These are phyloP conservation scores for Fusarium xyrophilum DNA, from an alignment of 2,329 filamentous ascomycete genomes.

Conservation along the genomic window DNA sequence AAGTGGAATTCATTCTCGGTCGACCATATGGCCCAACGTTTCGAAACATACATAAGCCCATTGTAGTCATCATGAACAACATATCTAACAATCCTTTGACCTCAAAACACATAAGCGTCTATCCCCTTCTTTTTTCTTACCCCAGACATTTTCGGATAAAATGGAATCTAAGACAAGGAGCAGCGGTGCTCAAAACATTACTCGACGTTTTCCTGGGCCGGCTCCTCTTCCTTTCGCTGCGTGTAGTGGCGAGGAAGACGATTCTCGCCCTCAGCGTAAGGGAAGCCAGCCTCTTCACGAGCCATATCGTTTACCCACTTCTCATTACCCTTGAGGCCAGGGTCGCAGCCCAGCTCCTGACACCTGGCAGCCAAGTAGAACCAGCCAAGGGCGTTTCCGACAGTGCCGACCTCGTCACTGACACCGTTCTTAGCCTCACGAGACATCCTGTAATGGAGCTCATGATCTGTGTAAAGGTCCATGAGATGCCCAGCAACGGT, in stretches of 20 bases:
- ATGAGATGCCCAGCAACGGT: conserved; percentile 72
- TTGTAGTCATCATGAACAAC: conserved; percentile 24
- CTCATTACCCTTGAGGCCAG: conserved; percentile 62
- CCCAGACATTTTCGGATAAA: neutral
- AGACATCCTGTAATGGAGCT: conserved; percentile 71
- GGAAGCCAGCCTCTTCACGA: conserved; percentile 60
- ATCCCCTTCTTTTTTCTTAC: conserved; percentile 2
- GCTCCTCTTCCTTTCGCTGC: conserved; percentile 25
- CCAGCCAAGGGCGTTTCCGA: conserved; percentile 79
- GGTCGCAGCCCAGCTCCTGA: conserved; percentile 58
- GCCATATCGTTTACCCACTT: conserved; percentile 54
- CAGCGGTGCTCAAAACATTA: neutral
- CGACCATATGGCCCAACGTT: conserved; percentile 5
- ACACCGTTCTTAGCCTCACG: conserved; percentile 69
- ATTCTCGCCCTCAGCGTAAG: conserved; percentile 66
- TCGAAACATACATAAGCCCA: conserved; percentile 13
- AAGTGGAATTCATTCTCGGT: conserved; percentile 30
- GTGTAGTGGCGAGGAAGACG: conserved; percentile 57
- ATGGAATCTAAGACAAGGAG: neutral
- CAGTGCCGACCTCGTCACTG: conserved; percentile 81
- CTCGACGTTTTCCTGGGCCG: conserved; percentile 15
- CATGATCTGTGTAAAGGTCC: conserved; percentile 69
- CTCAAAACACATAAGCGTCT: conserved; percentile 11
- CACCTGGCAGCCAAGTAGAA: conserved; percentile 77
- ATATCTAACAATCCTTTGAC: conserved; percentile 14